Evolutionary conservation across 1,284 basidiomycete species (phyloP).

Genomic region (Hymenochaete sp.): DNA sequence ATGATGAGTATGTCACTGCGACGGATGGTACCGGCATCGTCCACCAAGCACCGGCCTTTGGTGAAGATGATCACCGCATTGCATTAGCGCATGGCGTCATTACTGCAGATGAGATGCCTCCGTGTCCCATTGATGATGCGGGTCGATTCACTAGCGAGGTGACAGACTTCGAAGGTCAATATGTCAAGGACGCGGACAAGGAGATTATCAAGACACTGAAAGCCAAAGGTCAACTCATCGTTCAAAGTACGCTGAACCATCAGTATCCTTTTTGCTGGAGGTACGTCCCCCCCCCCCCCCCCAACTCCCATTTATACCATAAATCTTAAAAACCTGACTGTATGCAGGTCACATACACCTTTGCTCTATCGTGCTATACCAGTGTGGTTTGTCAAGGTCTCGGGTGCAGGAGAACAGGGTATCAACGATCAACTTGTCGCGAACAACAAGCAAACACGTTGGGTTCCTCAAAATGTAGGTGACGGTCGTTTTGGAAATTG

Average conservation of each 20-base stretch:
- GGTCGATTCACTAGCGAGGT: constrained; percentile 88
- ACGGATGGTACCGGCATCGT: constrained; percentile 97
- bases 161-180: constrained; percentile 80
- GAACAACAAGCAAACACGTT: constrained; percentile 88
- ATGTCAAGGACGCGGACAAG: constrained; percentile 95
- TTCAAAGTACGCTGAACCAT: constrained; percentile 83
- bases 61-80: constrained; percentile 98
- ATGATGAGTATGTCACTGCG: constrained; percentile 91
- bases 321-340: neutral
- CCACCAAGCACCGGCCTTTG: constrained; percentile 97
- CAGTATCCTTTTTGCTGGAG: constrained; percentile 98
- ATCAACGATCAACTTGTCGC: constrained; percentile 81
- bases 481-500: constrained; percentile 96
- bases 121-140: constrained; percentile 89
- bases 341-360: constrained; percentile 79
- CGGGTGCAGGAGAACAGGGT: no score
- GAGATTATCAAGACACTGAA: constrained; percentile 91
- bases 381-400: constrained; percentile 92
- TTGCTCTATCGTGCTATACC: constrained; percentile 96
- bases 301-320: no score
- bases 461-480: constrained; percentile 90
- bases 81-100: constrained; percentile 80
- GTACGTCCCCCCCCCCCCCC: constrained; percentile 33
- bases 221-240: constrained; percentile 80
- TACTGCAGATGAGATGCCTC: constrained; percentile 83